phyloP scores from a whole-genome alignment of 2,329 filamentous ascomycete species.

The Ascochyta rabiei region DNA sequence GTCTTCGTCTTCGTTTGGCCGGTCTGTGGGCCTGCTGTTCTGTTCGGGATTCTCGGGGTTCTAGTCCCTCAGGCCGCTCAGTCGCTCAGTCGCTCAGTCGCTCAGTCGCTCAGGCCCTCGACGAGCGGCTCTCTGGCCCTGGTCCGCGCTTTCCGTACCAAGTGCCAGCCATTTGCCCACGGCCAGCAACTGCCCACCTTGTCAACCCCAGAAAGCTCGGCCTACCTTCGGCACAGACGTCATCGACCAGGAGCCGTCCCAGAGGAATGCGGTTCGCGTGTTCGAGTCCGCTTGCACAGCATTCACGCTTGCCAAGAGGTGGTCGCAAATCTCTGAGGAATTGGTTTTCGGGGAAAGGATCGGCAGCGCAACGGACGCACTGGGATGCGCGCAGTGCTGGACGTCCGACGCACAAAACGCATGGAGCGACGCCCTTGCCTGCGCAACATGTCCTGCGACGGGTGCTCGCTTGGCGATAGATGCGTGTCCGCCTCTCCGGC shows the following conservation, averaged over 20 bases:
- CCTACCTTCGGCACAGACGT: not conserved
- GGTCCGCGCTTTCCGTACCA: slow-evolving; percentile 1
- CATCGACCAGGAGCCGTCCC: not conserved
- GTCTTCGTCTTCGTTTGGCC: too few relatives aligned
- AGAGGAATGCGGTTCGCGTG: slow-evolving; percentile 8
- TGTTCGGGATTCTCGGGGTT: not conserved
- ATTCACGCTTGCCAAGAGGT: slow-evolving; percentile 25
- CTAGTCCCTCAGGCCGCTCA: too few relatives aligned
- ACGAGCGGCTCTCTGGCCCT: slow-evolving; percentile 1
- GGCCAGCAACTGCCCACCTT: not conserved
- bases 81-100: too few relatives aligned
- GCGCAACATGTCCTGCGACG: not conserved
- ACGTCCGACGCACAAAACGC: slow-evolving; percentile 1
- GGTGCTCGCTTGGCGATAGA: not conserved
- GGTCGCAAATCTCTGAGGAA: slow-evolving; percentile 26
- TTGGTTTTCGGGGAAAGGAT: slow-evolving; percentile 26
- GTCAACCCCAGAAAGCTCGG: not conserved
- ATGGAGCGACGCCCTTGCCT: slow-evolving; percentile 9
- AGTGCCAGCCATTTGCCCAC: not conserved
- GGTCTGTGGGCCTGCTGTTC: not conserved
- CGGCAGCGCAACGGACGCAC: slow-evolving; percentile 18
- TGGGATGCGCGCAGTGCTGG: slow-evolving; percentile 11
- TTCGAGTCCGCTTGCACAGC: slow-evolving; percentile 12
- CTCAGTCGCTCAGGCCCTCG: not conserved
- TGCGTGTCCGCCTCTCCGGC: not conserved